Conservation (phyloP, 805 yeast species). For the Scheffersomyces ergatensis region DNA sequence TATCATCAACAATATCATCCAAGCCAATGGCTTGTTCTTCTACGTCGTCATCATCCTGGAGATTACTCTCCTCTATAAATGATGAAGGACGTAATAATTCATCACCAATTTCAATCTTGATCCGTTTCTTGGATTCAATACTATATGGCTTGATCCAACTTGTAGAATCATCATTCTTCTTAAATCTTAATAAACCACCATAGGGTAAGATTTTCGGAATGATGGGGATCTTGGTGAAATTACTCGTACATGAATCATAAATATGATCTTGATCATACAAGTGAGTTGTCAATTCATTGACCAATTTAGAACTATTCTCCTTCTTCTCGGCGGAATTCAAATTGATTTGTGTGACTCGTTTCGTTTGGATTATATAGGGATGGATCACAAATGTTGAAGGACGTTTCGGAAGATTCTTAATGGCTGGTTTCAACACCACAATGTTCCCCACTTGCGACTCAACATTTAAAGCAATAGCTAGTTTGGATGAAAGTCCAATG, state of each 20-base stretch:
- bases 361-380: conserved; percentile 50
- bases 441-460: conserved; percentile 50
- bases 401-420: conserved; percentile 28
- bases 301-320: conserved; percentile 15
- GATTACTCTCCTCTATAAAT: conserved; percentile 22
- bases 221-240: conserved; percentile 50
- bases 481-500: conserved; percentile 51
- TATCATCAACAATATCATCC: conserved; percentile 39
- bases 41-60: conserved; percentile 5
- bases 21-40: conserved; percentile 52
- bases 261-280: conserved; percentile 12
- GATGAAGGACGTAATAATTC: conserved; percentile 46
- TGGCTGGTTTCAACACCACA: conserved; percentile 49
- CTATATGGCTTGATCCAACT: conserved; percentile 42
- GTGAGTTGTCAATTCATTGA: conserved; percentile 14
- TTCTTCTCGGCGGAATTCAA: conserved; percentile 29
- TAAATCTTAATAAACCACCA: conserved; percentile 61
- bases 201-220: conserved; percentile 46
- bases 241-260: conserved; percentile 37
- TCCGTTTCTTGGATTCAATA: conserved; percentile 23
- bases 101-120: conserved; percentile 48
- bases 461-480: conserved; percentile 57
- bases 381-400: conserved; percentile 48
- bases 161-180: conserved; percentile 37
- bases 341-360: conserved; percentile 22